Conservation (phyloP, 164 flowering plant species). For the Stephania yunnanensis region DNA sequence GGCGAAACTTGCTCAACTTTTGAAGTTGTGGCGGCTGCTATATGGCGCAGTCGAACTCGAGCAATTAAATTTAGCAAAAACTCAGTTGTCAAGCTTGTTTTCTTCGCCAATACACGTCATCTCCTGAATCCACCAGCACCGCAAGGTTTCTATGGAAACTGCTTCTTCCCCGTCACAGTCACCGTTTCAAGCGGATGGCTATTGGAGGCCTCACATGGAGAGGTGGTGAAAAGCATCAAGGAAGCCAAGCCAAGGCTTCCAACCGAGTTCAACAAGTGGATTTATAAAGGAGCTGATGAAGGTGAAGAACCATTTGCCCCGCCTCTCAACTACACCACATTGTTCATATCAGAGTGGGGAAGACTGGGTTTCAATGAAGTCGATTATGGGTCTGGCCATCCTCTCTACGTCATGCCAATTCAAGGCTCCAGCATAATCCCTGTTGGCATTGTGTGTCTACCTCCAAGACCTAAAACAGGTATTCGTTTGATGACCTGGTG, state of each 20-base stretch:
- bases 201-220: constrained; percentile 22
- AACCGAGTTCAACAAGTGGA: constrained; percentile 35
- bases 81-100: constrained; percentile 37
- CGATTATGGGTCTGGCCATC: constrained; percentile 68
- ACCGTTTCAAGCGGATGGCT: constrained; percentile 21
- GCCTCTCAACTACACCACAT: constrained; percentile 38
- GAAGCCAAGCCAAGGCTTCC: constrained; percentile 39
- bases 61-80: constrained; percentile 24
- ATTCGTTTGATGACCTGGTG: constrained; percentile 67
- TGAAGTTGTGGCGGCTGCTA: constrained; percentile 43
- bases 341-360: constrained; percentile 65
- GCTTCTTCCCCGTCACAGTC: constrained; percentile 57
- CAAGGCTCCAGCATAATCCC: constrained; percentile 52
- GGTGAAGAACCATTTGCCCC: constrained; percentile 44
- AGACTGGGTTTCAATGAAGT: constrained; percentile 54
- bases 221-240: constrained; percentile 44
- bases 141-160: constrained; percentile 60
- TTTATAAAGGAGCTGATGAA: constrained; percentile 13
- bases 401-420: constrained; percentile 48
- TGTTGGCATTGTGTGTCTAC: constrained; percentile 36
- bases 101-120: constrained; percentile 54
- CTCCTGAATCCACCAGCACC: constrained; percentile 49
- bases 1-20: constrained; percentile 52
- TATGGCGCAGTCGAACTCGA: constrained; percentile 42
- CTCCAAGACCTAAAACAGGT: constrained; percentile 41